Evolutionary conservation across 345 rosid species (phyloP).

Genomic region (Gossypium thurberi): DNA sequence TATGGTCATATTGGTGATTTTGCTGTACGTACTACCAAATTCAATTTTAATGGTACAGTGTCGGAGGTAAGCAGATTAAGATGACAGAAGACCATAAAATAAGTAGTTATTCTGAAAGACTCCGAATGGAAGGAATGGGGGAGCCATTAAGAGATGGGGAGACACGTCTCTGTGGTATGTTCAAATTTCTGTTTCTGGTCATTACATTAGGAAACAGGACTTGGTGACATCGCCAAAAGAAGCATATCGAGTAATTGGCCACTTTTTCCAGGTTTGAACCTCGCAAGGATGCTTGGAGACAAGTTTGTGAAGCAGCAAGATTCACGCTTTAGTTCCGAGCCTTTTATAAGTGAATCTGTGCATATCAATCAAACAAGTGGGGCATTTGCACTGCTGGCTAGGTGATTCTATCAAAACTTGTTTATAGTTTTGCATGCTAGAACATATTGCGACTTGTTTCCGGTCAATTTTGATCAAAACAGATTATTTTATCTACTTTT

Average conservation of each 20-base stretch:
- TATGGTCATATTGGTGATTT: background rate
- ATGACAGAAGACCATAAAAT: slow-evolving; percentile 93
- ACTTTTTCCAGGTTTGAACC: slow-evolving; percentile 62
- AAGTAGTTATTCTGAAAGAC: slow-evolving; percentile 65
- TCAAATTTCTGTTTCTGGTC: slow-evolving; percentile 8
- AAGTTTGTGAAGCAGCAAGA: slow-evolving; percentile 92
- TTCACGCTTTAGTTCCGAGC: slow-evolving; percentile 74
- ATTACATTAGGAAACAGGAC: background rate
- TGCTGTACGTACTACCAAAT: background rate
- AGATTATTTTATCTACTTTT: background rate
- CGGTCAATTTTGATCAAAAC: background rate
- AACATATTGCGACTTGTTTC: background rate
- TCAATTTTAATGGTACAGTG: slow-evolving; percentile 39
- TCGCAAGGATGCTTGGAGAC: slow-evolving; percentile 96
- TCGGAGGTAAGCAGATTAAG: slow-evolving; percentile 64
- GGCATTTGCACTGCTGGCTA: slow-evolving; percentile 72
- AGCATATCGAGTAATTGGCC: background rate
- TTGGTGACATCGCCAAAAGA: background rate
- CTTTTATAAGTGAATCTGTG: slow-evolving; percentile 67
- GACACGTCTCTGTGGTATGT: slow-evolving; percentile 62
- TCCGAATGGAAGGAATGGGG: slow-evolving; percentile 57
- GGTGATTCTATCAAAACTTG: slow-evolving; percentile 39
- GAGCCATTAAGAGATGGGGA: slow-evolving; percentile 75
- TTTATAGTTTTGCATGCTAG: background rate
- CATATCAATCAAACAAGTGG: slow-evolving; percentile 47